Evolutionary conservation across 176 grass and related monocot genomes (phyloP).

Genomic region (Triticum dicoccoides): DNA sequence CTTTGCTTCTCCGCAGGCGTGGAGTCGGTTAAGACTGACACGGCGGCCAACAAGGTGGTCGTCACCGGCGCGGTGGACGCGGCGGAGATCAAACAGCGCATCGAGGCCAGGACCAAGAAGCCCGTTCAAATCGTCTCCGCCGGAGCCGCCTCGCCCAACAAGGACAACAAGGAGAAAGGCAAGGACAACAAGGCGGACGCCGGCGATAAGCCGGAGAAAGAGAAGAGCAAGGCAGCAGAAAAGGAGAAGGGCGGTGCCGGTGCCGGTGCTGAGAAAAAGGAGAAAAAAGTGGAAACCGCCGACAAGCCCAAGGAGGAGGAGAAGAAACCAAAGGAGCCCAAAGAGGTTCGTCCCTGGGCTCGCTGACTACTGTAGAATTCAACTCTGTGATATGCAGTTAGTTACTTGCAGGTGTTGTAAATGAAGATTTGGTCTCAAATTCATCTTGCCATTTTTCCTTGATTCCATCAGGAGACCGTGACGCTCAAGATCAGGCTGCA

Average conservation of each 20-base stretch:
- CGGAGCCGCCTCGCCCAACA: conserved; percentile 41
- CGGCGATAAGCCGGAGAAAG: conserved; percentile 5
- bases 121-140: conserved; percentile 69
- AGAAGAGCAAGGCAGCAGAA: neutral
- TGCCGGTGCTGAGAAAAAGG: neutral
- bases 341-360: conserved; percentile 37
- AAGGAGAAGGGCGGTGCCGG: conserved; percentile 17
- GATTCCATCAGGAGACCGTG: conserved; percentile 58
- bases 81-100: conserved; percentile 50
- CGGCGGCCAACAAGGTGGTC: conserved; percentile 48
- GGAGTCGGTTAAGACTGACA: conserved; percentile 39
- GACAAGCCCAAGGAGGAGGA: conserved; percentile 59
- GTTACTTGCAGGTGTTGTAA: neutral
- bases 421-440: neutral
- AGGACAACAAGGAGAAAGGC: conserved; percentile 25
- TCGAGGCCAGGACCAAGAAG: conserved; percentile 56
- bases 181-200: conserved; percentile 36
- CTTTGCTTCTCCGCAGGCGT: conserved; percentile 29
- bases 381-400: neutral
- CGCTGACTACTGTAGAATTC: neutral
- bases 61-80: conserved; percentile 59
- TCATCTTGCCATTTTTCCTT: neutral
- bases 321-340: conserved; percentile 36
- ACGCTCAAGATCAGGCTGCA: conserved; percentile 93
- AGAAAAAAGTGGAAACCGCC: conserved; percentile 21